phyloP scores from a whole-genome alignment of 2,329 filamentous ascomycete species.

The Trichoderma koningiopsis region DNA sequence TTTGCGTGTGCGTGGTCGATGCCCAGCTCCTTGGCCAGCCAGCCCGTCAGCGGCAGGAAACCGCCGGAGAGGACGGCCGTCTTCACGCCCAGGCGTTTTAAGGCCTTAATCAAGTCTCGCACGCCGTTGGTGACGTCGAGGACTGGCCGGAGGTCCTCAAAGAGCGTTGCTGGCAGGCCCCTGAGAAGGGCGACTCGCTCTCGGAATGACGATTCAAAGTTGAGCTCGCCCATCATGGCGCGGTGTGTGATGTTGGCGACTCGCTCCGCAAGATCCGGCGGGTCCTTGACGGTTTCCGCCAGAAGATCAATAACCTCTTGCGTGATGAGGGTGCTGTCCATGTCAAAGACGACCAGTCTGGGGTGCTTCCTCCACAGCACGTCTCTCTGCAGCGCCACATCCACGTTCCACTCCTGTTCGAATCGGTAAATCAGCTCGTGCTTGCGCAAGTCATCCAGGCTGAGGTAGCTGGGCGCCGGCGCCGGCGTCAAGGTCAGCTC shows the following conservation, averaged over 20 bases:
- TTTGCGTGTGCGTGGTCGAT: slow-evolving; percentile 91
- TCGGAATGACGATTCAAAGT: slow-evolving; percentile 82
- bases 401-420: slow-evolving; percentile 86
- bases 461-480: slow-evolving; percentile 63
- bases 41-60: slow-evolving; percentile 84
- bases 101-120: slow-evolving; percentile 67
- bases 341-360: slow-evolving; percentile 91
- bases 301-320: slow-evolving; percentile 98
- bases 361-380: slow-evolving; percentile 76
- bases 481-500: slow-evolving; percentile 66
- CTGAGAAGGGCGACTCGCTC: slow-evolving; percentile 79
- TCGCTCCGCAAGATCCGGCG: slow-evolving; percentile 71
- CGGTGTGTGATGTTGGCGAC: slow-evolving; percentile 89
- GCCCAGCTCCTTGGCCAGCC: slow-evolving; percentile 78
- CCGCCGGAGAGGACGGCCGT: slow-evolving; percentile 91
- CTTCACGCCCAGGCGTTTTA: slow-evolving; percentile 80
- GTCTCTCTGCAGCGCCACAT: slow-evolving; percentile 76
- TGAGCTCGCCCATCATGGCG: slow-evolving; percentile 94
- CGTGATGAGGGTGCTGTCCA: slow-evolving; percentile 96
- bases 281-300: slow-evolving; percentile 71
- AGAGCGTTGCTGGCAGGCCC: slow-evolving; percentile 77
- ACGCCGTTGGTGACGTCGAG: slow-evolving; percentile 85
- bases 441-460: slow-evolving; percentile 70
- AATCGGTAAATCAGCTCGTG: slow-evolving; percentile 83
- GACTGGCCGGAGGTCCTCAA: slow-evolving; percentile 71